These are phyloP conservation scores for Candida peoriensis DNA, from an alignment of 805 yeast genomes.

Conservation along the genomic window DNA sequence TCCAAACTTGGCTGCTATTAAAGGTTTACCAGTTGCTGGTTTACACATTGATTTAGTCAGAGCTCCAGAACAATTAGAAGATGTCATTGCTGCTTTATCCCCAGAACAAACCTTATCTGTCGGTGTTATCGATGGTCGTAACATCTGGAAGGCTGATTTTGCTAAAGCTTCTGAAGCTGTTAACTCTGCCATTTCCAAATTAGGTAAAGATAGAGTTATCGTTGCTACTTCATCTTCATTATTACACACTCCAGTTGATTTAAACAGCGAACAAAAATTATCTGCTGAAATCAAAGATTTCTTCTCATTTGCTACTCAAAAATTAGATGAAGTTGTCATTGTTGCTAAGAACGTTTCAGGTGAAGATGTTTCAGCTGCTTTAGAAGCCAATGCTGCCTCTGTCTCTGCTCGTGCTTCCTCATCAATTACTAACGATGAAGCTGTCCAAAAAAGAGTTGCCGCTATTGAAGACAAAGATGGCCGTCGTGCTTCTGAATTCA, in stretches of 20 bases:
- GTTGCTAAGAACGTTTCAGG: constrained; percentile 86
- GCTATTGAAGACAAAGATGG: constrained; percentile 70
- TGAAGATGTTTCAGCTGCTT: constrained; percentile 67
- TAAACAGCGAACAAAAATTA: constrained; percentile 86
- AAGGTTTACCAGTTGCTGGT: constrained; percentile 89
- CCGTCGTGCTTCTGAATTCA: constrained; percentile 83
- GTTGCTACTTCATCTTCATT: constrained; percentile 96
- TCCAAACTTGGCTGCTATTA: constrained; percentile 89
- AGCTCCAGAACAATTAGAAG: constrained; percentile 92
- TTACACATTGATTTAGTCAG: constrained; percentile 96
- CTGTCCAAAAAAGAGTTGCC: constrained; percentile 83
- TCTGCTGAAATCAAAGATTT: constrained; percentile 90
- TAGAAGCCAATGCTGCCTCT: constrained; percentile 83
- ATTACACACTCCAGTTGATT: constrained; percentile 97
- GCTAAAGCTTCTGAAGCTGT: constrained; percentile 80
- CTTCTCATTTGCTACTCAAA: constrained; percentile 98
- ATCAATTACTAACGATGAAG: constrained; percentile 83
- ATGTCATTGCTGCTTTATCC: constrained; percentile 61
- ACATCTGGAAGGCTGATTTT: constrained; percentile 98
- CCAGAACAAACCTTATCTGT: constrained; percentile 80
- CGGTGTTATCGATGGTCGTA: constrained; percentile 98
- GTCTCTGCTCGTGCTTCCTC: constrained; percentile 83
- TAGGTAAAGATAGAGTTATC: constrained; percentile 82
- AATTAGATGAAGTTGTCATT: constrained; percentile 84
- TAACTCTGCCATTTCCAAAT: constrained; percentile 73